Conservation (phyloP, 2,329 filamentous ascomycete genomes). For the Sclerotinia minor region DNA sequence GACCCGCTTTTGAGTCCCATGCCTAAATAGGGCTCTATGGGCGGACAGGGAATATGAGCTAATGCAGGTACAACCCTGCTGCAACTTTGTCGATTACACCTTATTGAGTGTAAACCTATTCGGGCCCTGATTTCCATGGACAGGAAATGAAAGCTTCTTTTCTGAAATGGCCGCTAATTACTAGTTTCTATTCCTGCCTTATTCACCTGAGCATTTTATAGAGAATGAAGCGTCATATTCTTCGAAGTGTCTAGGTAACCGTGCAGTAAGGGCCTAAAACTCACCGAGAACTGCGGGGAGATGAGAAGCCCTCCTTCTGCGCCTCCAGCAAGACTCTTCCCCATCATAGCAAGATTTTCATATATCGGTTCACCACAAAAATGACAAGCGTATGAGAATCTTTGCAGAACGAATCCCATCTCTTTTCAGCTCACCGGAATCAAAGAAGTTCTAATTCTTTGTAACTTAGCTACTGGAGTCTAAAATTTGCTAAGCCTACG, state of each 20-base stretch:
- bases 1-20: conserved; percentile 16
- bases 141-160: not conserved
- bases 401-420: not conserved
- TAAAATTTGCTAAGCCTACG: conserved; percentile 3
- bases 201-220: not conserved
- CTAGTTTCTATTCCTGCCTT: not conserved
- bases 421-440: conserved; percentile 7
- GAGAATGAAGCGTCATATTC: not conserved
- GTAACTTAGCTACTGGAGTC: not conserved
- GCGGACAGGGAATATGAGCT: not conserved
- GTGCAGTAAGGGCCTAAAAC: not conserved
- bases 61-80: conserved; percentile 3
- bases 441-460: not conserved
- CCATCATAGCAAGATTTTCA: not conserved
- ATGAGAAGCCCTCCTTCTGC: not conserved
- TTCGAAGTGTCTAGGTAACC: conserved; percentile 9
- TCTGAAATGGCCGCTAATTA: not conserved
- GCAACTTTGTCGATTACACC: conserved; percentile 6
- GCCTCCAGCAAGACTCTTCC: not conserved
- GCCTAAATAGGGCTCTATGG: not conserved
- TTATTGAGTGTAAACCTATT: not conserved
- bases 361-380: not conserved
- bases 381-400: not conserved
- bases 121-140: not conserved
- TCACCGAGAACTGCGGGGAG: not conserved